Percentiles rank a stretch among this genome's conserved stretches.
phyloP scores from a whole-genome alignment of 495 filamentous ascomycete genomes.

The Annulohypoxylon nitens region DNA sequence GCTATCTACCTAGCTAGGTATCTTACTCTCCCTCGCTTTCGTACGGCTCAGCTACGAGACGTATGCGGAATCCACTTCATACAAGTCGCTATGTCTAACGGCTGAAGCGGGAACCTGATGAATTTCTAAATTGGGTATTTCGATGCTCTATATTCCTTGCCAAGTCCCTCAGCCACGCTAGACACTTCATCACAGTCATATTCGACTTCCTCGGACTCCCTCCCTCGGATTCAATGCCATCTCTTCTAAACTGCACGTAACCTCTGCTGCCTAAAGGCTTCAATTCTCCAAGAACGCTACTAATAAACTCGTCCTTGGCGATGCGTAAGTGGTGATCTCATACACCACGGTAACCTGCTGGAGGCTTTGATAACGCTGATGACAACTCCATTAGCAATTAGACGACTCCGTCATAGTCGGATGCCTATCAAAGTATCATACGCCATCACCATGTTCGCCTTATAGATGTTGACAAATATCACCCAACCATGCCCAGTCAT shows the following conservation, averaged over 20 bases:
- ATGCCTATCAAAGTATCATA: not conserved
- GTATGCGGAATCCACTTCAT: slow-evolving; percentile 25
- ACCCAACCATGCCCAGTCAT: not conserved
- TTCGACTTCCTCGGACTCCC: not conserved
- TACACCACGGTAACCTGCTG: not conserved
- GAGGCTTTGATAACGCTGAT: not conserved
- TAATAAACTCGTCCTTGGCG: slow-evolving; percentile 20
- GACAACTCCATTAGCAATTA: not conserved
- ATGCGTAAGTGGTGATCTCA: not conserved
- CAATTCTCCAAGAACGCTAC: slow-evolving; percentile 5
- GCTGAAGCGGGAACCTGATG: slow-evolving; percentile 31
- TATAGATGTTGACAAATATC: too few relatives aligned
- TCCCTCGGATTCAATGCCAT: not conserved
- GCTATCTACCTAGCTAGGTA: slow-evolving; percentile 1
- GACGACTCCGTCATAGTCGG: too few relatives aligned
- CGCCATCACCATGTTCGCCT: not conserved
- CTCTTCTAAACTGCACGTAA: slow-evolving; percentile 11
- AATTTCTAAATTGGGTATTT: slow-evolving; percentile 39
- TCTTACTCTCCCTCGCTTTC: slow-evolving; percentile 23
- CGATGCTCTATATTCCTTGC: slow-evolving; percentile 19
- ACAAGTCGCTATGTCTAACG: slow-evolving; percentile 19
- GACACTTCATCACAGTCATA: slow-evolving; percentile 17
- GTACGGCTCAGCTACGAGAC: slow-evolving; percentile 21
- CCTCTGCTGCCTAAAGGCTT: not conserved
- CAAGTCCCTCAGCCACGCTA: slow-evolving; percentile 39